Conservation (phyloP, 805 yeast species). For the Blastobotrys peoriensis region DNA sequence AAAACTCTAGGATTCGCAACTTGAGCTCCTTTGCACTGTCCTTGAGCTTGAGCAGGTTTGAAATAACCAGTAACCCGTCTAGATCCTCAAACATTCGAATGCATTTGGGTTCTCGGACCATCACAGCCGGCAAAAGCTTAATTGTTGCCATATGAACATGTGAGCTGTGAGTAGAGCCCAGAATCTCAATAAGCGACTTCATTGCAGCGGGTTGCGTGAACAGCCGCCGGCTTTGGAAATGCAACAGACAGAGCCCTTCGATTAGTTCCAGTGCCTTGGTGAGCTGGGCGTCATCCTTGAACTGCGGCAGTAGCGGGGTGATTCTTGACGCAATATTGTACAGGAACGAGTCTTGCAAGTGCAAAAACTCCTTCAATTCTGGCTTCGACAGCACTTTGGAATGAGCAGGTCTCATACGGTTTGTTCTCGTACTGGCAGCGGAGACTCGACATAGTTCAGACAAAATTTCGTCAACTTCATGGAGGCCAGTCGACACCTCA, state of each 20-base stretch:
- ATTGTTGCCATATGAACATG: constrained; percentile 37
- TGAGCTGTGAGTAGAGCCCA: constrained; percentile 17
- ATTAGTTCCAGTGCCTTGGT: constrained; percentile 34
- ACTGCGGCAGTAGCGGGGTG: constrained; percentile 21
- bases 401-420: background rate
- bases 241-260: constrained; percentile 58
- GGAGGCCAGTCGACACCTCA: background rate
- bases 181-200: constrained; percentile 25
- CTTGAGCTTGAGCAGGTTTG: constrained; percentile 38
- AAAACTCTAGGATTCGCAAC: constrained; percentile 60
- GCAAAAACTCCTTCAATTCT: constrained; percentile 13
- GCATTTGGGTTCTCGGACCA: constrained; percentile 52
- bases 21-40: constrained; percentile 47
- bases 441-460: background rate
- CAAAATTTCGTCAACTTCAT: background rate
- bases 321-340: constrained; percentile 42
- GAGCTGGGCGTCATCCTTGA: constrained; percentile 11
- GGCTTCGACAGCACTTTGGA: background rate
- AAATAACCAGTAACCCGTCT: constrained; percentile 49
- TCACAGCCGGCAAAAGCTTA: constrained; percentile 50
- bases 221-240: constrained; percentile 46
- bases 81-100: constrained; percentile 53
- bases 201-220: constrained; percentile 43
- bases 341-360: constrained; percentile 46
- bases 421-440: background rate